These are phyloP conservation scores for Mortierella sp. DNA, from an alignment of 371 early-diverging fungal species.

Conservation along the genomic window DNA sequence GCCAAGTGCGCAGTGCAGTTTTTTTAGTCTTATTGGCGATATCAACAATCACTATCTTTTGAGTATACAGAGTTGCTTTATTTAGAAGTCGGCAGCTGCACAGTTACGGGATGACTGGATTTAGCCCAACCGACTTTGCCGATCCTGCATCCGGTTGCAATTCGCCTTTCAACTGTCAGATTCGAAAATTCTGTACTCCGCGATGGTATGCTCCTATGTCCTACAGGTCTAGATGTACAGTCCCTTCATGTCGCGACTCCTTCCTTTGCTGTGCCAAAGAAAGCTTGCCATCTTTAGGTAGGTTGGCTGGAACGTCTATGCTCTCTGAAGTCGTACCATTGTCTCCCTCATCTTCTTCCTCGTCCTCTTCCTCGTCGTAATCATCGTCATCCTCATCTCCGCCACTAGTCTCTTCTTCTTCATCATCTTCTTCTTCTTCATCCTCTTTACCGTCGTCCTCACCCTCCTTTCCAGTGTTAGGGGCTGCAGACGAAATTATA, in stretches of 20 bases:
- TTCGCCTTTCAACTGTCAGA: background rate
- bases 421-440: background rate
- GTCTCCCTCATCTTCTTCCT: background rate
- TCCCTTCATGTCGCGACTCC: background rate
- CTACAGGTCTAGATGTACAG: background rate
- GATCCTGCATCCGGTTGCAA: background rate
- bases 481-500: too few species aligned
- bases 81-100: background rate
- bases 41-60: too few species aligned
- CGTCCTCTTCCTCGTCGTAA: background rate
- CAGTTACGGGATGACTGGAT: background rate
- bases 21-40: background rate
- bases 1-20: background rate
- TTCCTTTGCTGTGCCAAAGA: background rate
- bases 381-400: background rate
- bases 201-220: background rate
- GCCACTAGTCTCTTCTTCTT: background rate
- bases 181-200: background rate
- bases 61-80: too few species aligned
- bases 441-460: background rate
- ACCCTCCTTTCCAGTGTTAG: background rate
- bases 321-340: background rate
- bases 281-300: background rate
- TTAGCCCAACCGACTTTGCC: constrained; percentile 6
- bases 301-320: background rate